A percentile compares a stretch with the other conserved stretches of the same genome.
phyloP scores from a whole-genome alignment of 768 basidiomycete species.

The Leccinum subtestaceum region DNA sequence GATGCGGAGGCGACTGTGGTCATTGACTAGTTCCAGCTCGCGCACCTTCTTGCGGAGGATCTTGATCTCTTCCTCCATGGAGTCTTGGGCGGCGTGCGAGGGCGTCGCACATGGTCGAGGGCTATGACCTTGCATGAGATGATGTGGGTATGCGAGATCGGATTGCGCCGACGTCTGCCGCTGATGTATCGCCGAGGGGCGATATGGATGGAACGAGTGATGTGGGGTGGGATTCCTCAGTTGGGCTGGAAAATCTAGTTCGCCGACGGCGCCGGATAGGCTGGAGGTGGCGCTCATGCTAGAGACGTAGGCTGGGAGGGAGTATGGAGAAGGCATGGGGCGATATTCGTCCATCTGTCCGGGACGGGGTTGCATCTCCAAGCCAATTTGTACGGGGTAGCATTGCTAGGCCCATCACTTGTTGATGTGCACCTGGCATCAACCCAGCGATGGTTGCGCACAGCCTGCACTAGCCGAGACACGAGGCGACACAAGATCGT shows the following conservation, averaged over 20 bases:
- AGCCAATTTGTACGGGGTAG: conserved; percentile 27
- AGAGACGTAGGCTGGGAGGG: conserved; percentile 38
- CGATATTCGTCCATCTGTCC: conserved; percentile 40
- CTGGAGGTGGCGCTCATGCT: conserved; percentile 44
- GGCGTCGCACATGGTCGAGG: conserved; percentile 21
- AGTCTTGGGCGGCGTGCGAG: conserved; percentile 15
- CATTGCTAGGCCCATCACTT: conserved; percentile 24
- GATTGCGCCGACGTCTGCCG: conserved; percentile 23
- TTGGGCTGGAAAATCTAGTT: conserved; percentile 40
- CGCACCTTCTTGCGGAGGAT: conserved; percentile 55
- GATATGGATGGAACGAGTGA: conserved; percentile 28
- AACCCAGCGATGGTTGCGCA: conserved; percentile 29
- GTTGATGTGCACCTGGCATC: conserved; percentile 23
- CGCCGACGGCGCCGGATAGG: conserved; percentile 65
- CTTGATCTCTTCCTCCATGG: conserved; percentile 49
- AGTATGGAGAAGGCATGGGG: conserved; percentile 30
- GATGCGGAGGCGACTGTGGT: conserved; percentile 46
- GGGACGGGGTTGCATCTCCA: conserved; percentile 36
- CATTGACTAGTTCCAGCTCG: conserved; percentile 62
- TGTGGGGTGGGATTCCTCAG: conserved; percentile 29
- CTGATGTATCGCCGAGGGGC: conserved; percentile 20
- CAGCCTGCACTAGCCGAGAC: conserved; percentile 29
- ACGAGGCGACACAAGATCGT: conserved; percentile 28
- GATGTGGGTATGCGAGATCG: conserved; percentile 19
- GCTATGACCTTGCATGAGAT: conserved; percentile 16